A percentile compares a stretch with the other conserved stretches of the same genome.
These are phyloP conservation scores for Thraustochytrium sp. DNA, from an alignment of 352 stramenopile species.

Conservation along the genomic window DNA sequence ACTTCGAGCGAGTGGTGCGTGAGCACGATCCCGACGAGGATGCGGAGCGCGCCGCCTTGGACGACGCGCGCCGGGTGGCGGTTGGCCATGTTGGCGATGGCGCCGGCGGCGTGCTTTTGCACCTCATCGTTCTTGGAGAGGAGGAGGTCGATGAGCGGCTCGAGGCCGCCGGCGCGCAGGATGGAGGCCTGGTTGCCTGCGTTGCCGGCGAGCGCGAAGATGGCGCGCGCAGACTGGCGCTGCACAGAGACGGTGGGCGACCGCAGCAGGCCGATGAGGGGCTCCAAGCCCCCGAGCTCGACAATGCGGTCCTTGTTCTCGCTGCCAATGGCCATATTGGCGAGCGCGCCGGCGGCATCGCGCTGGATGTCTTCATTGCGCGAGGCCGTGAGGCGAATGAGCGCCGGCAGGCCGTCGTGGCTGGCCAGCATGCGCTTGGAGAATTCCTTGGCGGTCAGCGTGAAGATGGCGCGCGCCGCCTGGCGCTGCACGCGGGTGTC, in stretches of 20 bases:
- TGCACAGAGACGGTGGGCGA: constrained; percentile 18
- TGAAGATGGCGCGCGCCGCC: constrained; percentile 33
- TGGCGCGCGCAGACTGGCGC: constrained; percentile 24
- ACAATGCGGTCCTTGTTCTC: constrained; percentile 37
- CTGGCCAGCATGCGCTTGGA: constrained; percentile 14
- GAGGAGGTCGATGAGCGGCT: constrained; percentile 15
- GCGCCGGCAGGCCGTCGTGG: not conserved
- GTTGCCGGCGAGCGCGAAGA: constrained; percentile 17
- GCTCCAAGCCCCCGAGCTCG: not conserved
- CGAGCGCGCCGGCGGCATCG: constrained; percentile 22
- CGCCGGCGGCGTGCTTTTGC: constrained; percentile 16
- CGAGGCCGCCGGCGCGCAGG: not conserved
- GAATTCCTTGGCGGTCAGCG: constrained; percentile 29
- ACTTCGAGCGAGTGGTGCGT: constrained; percentile 5
- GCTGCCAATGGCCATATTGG: constrained; percentile 38
- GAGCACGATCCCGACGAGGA: constrained; percentile 9
- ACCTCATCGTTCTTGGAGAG: constrained; percentile 29
- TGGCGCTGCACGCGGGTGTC: constrained; percentile 24
- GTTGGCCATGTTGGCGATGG: constrained; percentile 40
- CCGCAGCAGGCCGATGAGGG: not conserved
- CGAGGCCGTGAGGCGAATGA: constrained; percentile 11
- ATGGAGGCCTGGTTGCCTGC: not conserved
- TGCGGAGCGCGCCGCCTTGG: not conserved
- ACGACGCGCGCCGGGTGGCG: constrained; percentile 5
- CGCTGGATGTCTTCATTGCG: constrained; percentile 32